These are phyloP conservation scores for Xenoacremonium recifei DNA, from an alignment of 2,329 filamentous ascomycete species.

Conservation along the genomic window DNA sequence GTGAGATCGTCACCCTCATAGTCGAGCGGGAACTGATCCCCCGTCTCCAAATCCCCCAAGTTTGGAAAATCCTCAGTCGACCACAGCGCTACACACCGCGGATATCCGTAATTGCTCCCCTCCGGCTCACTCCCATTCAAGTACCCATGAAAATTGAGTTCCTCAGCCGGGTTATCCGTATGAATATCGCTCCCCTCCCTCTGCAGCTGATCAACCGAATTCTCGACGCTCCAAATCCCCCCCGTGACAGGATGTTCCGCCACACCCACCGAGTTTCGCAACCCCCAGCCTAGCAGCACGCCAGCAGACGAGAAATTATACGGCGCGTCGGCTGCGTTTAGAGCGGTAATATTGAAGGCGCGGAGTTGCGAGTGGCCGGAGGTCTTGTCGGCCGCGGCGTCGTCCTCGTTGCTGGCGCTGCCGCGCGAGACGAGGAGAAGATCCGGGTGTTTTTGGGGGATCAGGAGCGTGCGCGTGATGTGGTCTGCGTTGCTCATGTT, in stretches of 20 bases:
- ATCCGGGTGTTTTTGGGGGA: conserved; percentile 53
- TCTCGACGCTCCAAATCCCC: conserved; percentile 63
- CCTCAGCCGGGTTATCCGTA: conserved; percentile 68
- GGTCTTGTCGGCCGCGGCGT: conserved; percentile 44
- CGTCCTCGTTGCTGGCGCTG: conserved; percentile 62
- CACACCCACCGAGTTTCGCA: conserved; percentile 71
- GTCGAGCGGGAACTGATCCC: conserved; percentile 47
- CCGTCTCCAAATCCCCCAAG: conserved; percentile 39
- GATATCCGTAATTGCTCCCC: conserved; percentile 67
- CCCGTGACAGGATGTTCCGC: conserved; percentile 58
- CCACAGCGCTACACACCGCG: conserved; percentile 68
- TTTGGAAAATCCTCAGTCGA: conserved; percentile 44
- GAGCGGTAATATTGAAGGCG: conserved; percentile 45
- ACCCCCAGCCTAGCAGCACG: conserved; percentile 61
- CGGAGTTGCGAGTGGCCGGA: conserved; percentile 68
- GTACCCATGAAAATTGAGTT: conserved; percentile 70
- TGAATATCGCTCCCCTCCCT: conserved; percentile 61
- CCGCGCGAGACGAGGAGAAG: conserved; percentile 66
- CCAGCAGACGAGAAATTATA: conserved; percentile 51
- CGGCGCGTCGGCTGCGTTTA: conserved; percentile 24
- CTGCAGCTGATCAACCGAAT: conserved; percentile 63
- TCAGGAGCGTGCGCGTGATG: conserved; percentile 63
- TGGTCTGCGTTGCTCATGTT: conserved; percentile 65
- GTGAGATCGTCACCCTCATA: conserved; percentile 26
- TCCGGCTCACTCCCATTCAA: conserved; percentile 38